Evolutionary conservation across 2,329 filamentous ascomycete species (phyloP).

Genomic region (Fusarium sp.): DNA sequence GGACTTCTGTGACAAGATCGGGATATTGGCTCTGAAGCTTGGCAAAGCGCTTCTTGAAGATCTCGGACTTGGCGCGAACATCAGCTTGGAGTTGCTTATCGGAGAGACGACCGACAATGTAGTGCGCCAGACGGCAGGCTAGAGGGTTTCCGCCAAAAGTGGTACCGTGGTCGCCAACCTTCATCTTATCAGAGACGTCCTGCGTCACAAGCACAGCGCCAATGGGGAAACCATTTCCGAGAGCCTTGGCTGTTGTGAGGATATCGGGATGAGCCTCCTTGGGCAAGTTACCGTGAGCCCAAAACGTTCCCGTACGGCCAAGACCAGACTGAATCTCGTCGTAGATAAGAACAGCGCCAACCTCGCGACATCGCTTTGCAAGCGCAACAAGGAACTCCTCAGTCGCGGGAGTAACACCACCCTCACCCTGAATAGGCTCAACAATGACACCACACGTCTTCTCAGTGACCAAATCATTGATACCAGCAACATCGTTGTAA

Average conservation of each 20-base stretch:
- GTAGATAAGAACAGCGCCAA: conserved; percentile 89
- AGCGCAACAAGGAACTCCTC: conserved; percentile 86
- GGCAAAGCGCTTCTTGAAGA: conserved; percentile 61
- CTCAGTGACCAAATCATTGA: conserved; percentile 80
- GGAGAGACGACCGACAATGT: conserved; percentile 82
- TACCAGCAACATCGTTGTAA: conserved; percentile 81
- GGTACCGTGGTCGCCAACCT: conserved; percentile 85
- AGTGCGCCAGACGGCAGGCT: conserved; percentile 83
- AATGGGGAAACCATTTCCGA: conserved; percentile 96
- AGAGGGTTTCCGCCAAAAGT: conserved; percentile 95
- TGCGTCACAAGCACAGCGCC: conserved; percentile 69
- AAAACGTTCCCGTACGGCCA: conserved; percentile 85
- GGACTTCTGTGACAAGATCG: conserved; percentile 77
- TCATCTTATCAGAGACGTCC: conserved; percentile 53
- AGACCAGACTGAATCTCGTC: conserved; percentile 98
- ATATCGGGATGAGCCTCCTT: conserved; percentile 90
- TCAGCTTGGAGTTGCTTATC: conserved; percentile 74
- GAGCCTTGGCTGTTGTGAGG: conserved; percentile 91
- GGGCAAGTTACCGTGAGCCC: conserved; percentile 84
- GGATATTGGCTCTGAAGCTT: conserved; percentile 65
- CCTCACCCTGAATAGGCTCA: conserved; percentile 97
- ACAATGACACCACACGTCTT: conserved; percentile 94
- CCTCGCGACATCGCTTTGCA: conserved; percentile 84
- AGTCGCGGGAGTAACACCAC: conserved; percentile 85
- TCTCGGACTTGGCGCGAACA: conserved; percentile 72